Conservation (phyloP, 2,329 filamentous ascomycete species). For the Colletotrichum sp. region DNA sequence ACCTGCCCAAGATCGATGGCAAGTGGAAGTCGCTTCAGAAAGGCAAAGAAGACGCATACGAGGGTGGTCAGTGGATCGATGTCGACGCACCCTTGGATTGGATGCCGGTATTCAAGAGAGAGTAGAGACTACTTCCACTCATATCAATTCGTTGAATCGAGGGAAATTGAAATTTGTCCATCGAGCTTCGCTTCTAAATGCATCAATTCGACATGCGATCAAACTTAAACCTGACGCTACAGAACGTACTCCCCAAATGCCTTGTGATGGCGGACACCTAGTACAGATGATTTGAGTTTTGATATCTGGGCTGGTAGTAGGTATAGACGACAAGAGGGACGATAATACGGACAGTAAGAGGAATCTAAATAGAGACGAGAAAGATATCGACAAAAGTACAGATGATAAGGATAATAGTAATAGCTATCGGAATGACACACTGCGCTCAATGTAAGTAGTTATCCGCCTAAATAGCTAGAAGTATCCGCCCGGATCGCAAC, state of each 20-base stretch:
- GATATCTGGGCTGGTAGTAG: too few relatives aligned
- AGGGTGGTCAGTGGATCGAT: constrained; percentile 17
- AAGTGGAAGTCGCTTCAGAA: constrained; percentile 16
- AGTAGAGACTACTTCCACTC: neutral
- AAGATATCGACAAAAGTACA: too few relatives aligned
- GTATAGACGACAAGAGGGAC: too few relatives aligned
- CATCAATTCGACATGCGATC: neutral
- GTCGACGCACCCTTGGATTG: constrained; percentile 20
- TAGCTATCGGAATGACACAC: too few relatives aligned
- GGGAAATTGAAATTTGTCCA: neutral
- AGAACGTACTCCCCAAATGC: neutral
- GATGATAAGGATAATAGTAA: too few relatives aligned
- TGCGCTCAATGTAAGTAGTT: too few relatives aligned
- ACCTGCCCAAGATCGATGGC: constrained; percentile 47
- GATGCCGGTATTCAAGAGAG: constrained; percentile 21
- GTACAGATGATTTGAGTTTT: neutral
- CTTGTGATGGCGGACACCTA: neutral
- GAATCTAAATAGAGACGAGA: too few relatives aligned
- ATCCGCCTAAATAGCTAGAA: too few relatives aligned
- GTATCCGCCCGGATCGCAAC: too few relatives aligned
- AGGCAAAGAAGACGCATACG: neutral
- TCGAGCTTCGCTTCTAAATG: neutral
- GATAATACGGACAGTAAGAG: too few relatives aligned
- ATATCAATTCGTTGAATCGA: neutral
- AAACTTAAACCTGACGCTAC: neutral